phyloP scores from a whole-genome alignment of 2,329 filamentous ascomycete genomes.

The Macrophomina pseudophaseolina region DNA sequence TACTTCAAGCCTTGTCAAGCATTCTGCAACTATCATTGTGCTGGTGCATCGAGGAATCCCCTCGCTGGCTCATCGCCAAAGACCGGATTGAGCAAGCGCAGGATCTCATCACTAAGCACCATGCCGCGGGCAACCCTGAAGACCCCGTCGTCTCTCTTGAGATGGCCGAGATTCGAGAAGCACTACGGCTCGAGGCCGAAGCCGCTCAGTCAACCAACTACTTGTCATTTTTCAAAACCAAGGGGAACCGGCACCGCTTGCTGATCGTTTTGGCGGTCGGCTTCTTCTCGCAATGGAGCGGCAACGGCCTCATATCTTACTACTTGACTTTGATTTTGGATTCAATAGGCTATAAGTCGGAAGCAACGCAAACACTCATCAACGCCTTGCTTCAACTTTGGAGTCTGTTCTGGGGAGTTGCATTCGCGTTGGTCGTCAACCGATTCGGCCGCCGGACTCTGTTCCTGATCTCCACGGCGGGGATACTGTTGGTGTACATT shows the following conservation, averaged over 20 bases:
- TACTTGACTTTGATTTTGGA: constrained; percentile 42
- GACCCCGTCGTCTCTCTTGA: constrained; percentile 55
- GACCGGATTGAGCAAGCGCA: constrained; percentile 49
- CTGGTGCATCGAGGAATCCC: constrained; percentile 58
- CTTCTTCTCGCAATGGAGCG: constrained; percentile 64
- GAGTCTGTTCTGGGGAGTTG: constrained; percentile 61
- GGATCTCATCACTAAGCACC: constrained; percentile 59
- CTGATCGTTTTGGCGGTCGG: constrained; percentile 60
- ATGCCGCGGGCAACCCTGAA: constrained; percentile 54
- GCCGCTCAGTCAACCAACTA: constrained; percentile 51
- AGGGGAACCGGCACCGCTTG: constrained; percentile 60
- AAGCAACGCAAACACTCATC: constrained; percentile 46
- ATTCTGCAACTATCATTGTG: constrained; percentile 48
- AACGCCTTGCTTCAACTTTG: constrained; percentile 63
- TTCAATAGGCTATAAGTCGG: constrained; percentile 40
- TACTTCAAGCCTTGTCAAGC: constrained; percentile 27
- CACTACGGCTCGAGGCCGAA: constrained; percentile 55
- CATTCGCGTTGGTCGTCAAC: constrained; percentile 41
- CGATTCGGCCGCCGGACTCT: constrained; percentile 39
- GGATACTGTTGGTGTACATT: neutral
- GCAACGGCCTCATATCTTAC: constrained; percentile 57
- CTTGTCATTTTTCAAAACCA: constrained; percentile 52
- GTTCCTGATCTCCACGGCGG: constrained; percentile 37
- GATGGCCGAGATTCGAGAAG: constrained; percentile 57
- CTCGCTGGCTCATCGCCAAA: constrained; percentile 60